A percentile compares a stretch with the other conserved stretches of the same genome.
Conservation (phyloP, 1,284 basidiomycete genomes). For the Cronartium ribicola region DNA sequence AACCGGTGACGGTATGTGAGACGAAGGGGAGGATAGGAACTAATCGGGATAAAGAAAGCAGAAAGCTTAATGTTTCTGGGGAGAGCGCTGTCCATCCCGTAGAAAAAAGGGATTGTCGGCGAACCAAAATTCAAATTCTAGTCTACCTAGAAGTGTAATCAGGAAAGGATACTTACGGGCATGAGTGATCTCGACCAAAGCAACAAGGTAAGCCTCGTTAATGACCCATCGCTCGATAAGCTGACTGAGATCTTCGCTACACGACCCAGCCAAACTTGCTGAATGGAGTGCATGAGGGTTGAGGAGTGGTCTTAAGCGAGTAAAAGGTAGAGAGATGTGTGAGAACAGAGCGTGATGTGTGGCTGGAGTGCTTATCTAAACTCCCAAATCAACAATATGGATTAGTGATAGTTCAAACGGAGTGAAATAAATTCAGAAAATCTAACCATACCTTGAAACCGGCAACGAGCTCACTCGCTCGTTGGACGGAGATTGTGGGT, state of each 20-base stretch:
- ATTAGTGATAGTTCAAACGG: too few species aligned
- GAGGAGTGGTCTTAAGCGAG: slow-evolving; percentile 26
- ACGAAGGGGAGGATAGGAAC: slow-evolving; percentile 37
- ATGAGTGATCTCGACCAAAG: slow-evolving; percentile 22
- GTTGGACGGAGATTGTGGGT: background rate
- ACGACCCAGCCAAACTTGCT: background rate
- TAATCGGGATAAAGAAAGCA: slow-evolving; percentile 26
- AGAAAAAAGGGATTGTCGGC: background rate
- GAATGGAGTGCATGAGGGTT: slow-evolving; percentile 11
- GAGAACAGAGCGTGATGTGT: slow-evolving; percentile 23
- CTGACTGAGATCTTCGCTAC: slow-evolving; percentile 13
- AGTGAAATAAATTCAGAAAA: too few species aligned
- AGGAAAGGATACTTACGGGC: slow-evolving; percentile 8
- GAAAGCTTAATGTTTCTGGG: slow-evolving; percentile 19
- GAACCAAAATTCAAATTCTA: background rate
- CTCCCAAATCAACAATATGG: too few species aligned
- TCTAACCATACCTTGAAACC: slow-evolving; percentile 17
- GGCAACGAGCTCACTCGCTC: slow-evolving; percentile 10
- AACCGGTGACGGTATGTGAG: slow-evolving; percentile 4
- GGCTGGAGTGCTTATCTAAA: slow-evolving; percentile 25
- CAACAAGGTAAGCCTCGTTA: slow-evolving; percentile 33
- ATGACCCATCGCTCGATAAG: slow-evolving; percentile 25
- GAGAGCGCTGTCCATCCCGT: slow-evolving; percentile 11
- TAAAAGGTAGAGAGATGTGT: slow-evolving; percentile 16
- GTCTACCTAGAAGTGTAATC: background rate